Evolutionary conservation across 2,329 filamentous ascomycete genomes (phyloP), one percentile per base, ranked within the genome.

Genomic region (Aurifilum marmelostoma): DNA sequence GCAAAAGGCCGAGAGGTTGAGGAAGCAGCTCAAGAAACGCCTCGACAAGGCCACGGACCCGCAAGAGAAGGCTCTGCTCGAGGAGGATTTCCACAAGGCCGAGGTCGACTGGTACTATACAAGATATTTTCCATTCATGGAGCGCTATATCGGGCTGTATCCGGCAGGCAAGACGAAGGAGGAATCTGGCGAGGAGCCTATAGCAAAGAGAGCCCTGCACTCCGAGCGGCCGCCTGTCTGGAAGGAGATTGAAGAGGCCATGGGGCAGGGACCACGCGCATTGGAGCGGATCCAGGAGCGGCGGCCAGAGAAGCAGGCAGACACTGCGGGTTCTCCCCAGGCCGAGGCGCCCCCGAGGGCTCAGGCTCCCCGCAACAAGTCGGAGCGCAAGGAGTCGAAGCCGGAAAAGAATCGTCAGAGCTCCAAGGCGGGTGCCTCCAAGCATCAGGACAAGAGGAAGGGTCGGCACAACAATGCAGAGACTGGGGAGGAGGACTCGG

Each of bases 81-180:
- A 87, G 73, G 78, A 78, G 8, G 83, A 89, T 70, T 81, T 92
- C n/a, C 90, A 92, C 76, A 82, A 88, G 32, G 88, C 88, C 34
- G 87, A 94, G 75, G 87, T 94, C 16, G 92, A 95, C 75, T 82
- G 92, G 71, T 89, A 92, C 74, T 96, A 96, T 76, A 88, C 92
- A 1, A 85, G 88, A 66, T 91, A 90, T 78, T 92, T 88, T 71
- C 92, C 92, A 1, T 86, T 92, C 59, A 83, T 89, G 74, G 88
- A 92, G 77, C 82, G 85, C 29, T 96, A 96, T 78, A 84, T 92
- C 72, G 88, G 87, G 73, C 76, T 91, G 21, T 91, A 89, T 73
- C 82, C 85, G 1, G 71, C 73, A 71, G 73, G 54, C 72, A 73
- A 16, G 78, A 78, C 24, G 66, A 81, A 80, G 9, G 79, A 77